phyloP scores from a whole-genome alignment of 352 stramenopile genomes.

The Pythium folliculosum region DNA sequence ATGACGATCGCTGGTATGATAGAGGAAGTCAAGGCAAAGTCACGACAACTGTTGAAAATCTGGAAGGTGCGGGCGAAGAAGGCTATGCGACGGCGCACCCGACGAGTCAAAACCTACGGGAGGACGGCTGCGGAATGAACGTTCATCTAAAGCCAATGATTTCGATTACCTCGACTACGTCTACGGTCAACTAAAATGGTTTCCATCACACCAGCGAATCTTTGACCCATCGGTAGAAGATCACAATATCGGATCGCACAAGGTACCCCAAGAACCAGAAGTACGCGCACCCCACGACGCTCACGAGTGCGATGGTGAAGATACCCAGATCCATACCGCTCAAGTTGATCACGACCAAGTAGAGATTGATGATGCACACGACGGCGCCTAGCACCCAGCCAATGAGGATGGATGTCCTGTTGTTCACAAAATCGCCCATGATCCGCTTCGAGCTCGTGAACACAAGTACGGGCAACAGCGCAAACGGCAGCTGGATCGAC shows the following conservation, averaged over 20 bases:
- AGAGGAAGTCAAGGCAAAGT: constrained; percentile 43
- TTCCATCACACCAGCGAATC: constrained; percentile 13
- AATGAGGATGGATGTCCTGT: constrained; percentile 36
- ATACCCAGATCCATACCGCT: constrained; percentile 45
- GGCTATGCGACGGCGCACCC: constrained; percentile 51
- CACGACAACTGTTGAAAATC: constrained; percentile 46
- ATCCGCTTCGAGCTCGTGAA: constrained; percentile 78
- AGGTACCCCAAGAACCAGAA: constrained; percentile 80
- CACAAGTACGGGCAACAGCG: constrained; percentile 86
- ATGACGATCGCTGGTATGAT: background rate
- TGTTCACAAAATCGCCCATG: constrained; percentile 85
- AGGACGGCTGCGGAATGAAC: constrained; percentile 70
- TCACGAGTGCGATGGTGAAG: constrained; percentile 35
- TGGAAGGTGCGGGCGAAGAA: constrained; percentile 77
- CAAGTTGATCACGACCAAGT: constrained; percentile 72
- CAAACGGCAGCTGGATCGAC: constrained; percentile 92
- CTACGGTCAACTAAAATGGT: background rate
- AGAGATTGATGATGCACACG: constrained; percentile 80
- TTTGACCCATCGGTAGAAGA: constrained; percentile 36
- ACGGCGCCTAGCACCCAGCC: constrained; percentile 63
- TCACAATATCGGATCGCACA: constrained; percentile 40
- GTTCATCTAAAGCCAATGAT: background rate
- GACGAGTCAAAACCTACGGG: constrained; percentile 67
- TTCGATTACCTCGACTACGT: too few relatives aligned
- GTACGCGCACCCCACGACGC: constrained; percentile 47